phyloP scores from a whole-genome alignment of 2,329 filamentous ascomycete species.

The Hypoxylon sp. region DNA sequence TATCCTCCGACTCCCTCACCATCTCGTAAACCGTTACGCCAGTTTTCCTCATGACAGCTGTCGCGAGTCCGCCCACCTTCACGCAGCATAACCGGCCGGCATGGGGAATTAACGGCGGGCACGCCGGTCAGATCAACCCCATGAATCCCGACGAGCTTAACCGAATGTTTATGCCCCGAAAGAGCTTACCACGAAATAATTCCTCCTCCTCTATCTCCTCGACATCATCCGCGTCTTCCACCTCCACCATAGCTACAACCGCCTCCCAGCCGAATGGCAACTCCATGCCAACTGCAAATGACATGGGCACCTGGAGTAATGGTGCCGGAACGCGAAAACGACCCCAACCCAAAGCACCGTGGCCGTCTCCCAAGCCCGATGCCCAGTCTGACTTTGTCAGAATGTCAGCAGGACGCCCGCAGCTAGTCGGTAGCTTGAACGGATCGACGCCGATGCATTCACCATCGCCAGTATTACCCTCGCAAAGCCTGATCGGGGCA shows the following conservation, averaged over 20 bases:
- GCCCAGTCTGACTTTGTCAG: constrained; percentile 57
- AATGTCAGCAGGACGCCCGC: constrained; percentile 48
- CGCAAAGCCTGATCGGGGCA: constrained; percentile 49
- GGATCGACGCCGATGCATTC: constrained; percentile 52
- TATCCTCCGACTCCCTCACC: constrained; percentile 24
- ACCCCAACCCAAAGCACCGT: constrained; percentile 59
- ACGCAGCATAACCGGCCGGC: constrained; percentile 68
- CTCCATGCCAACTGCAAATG: constrained; percentile 55
- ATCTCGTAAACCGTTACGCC: constrained; percentile 33
- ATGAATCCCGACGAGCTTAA: constrained; percentile 86
- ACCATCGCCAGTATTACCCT: constrained; percentile 49
- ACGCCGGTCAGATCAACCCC: constrained; percentile 55
- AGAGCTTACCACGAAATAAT: constrained; percentile 84
- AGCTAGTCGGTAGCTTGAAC: constrained; percentile 54
- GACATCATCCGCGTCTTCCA: constrained; percentile 65
- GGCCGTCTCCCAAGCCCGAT: constrained; percentile 59
- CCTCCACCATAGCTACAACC: constrained; percentile 69
- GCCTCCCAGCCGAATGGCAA: constrained; percentile 68
- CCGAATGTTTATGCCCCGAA: constrained; percentile 90
- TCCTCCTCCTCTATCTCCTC: constrained; percentile 88
- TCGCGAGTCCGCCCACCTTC: constrained; percentile 71
- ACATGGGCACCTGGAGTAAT: constrained; percentile 61
- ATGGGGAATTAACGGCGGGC: constrained; percentile 66
- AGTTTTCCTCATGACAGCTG: constrained; percentile 68
- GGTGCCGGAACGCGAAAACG: constrained; percentile 58